Evolutionary conservation across 306 rosid species (phyloP).

Genomic region (Cucumis melo): DNA sequence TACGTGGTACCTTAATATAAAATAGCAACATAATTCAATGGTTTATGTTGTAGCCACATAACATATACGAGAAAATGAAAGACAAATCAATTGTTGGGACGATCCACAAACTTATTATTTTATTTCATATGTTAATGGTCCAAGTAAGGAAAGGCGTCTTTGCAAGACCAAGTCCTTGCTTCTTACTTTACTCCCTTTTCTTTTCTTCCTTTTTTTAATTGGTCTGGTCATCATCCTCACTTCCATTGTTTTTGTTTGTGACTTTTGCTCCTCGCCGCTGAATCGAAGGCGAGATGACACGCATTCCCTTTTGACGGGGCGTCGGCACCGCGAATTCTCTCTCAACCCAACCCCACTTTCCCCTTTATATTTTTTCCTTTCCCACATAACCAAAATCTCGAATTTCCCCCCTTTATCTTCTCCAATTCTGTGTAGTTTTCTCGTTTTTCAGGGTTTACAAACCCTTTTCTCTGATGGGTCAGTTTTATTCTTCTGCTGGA

Average conservation of each 20-base stretch:
- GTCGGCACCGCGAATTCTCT: background rate
- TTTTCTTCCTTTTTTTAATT: background rate
- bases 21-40: background rate
- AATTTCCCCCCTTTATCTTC: background rate
- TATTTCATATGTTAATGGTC: background rate
- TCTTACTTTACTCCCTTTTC: background rate
- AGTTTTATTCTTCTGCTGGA: constrained; percentile 33
- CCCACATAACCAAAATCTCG: background rate
- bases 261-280: background rate
- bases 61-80: background rate
- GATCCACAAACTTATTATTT: background rate
- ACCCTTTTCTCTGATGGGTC: constrained; percentile 35
- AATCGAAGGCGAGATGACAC: background rate
- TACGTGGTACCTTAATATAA: background rate
- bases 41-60: background rate
- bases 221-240: background rate
- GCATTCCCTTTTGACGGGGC: constrained; percentile 1
- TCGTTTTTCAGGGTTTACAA: background rate
- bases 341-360: background rate
- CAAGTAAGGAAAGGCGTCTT: background rate
- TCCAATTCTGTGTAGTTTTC: background rate
- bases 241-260: background rate
- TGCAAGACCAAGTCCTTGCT: background rate
- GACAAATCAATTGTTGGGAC: background rate
- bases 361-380: background rate